Percentiles rank a stretch among this genome's conserved stretches.
phyloP scores from a whole-genome alignment of 2,329 filamentous ascomycete species.

The Xylariomycetidae sp. region DNA sequence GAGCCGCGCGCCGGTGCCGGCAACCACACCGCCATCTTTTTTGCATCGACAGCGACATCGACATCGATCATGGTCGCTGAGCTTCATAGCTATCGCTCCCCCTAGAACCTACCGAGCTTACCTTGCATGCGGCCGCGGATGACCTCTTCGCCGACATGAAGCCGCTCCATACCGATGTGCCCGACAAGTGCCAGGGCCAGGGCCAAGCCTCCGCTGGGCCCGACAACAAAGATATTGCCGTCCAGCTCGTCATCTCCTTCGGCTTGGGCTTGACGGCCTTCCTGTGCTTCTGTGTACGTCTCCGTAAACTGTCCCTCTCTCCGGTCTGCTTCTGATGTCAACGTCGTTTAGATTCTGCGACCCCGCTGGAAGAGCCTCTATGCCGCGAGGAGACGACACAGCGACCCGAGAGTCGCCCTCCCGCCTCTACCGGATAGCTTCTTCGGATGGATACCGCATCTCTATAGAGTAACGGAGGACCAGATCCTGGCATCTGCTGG shows the following conservation, averaged over 20 bases:
- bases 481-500: constrained; percentile 86
- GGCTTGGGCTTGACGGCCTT: constrained; percentile 66
- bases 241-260: constrained; percentile 69
- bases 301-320: background rate
- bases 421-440: constrained; percentile 78
- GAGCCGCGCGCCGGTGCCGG: too few species aligned
- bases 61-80: too few species aligned
- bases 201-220: constrained; percentile 23
- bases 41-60: too few species aligned
- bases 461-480: constrained; percentile 81
- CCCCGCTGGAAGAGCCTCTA: constrained; percentile 91
- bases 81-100: background rate
- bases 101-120: too few species aligned
- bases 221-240: constrained; percentile 41
- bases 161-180: constrained; percentile 8
- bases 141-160: constrained; percentile 6
- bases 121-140: too few species aligned
- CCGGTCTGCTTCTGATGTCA: too few species aligned
- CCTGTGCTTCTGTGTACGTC: constrained; percentile 65
- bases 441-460: constrained; percentile 86
- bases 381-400: constrained; percentile 76
- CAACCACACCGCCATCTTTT: too few species aligned
- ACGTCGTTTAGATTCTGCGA: constrained; percentile 59
- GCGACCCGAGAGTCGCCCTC: constrained; percentile 51
- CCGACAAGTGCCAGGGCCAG: constrained; percentile 15